phyloP scores from a whole-genome alignment of 78 protist species.

The Dictyostelium purpureum region DNA sequence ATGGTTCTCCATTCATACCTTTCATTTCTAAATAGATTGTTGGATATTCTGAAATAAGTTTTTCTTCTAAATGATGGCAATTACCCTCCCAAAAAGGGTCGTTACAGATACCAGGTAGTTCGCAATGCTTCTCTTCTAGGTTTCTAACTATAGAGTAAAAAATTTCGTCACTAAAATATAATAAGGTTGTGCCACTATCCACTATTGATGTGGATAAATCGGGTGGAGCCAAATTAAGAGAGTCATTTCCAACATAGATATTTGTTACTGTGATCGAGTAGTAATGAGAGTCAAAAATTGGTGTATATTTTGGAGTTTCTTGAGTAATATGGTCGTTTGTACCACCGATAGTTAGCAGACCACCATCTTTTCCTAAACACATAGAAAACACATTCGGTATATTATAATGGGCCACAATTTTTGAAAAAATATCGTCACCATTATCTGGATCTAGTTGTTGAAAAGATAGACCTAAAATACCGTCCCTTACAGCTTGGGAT shows the following conservation, averaged over 20 bases:
- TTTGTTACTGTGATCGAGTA: neutral
- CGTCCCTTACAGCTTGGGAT: conserved; percentile 13
- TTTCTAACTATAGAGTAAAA: neutral
- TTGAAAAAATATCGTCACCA: conserved; percentile 52
- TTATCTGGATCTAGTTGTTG: conserved; percentile 34
- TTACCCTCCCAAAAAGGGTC: conserved; percentile 15
- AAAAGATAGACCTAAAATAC: conserved; percentile 41
- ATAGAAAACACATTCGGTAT: conserved; percentile 46
- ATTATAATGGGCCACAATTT: neutral
- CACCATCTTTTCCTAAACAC: conserved; percentile 63
- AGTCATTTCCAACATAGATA: neutral
- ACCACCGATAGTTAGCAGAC: conserved; percentile 47
- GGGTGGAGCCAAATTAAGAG: neutral
- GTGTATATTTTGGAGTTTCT: conserved; percentile 1
- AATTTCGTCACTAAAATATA: conserved; percentile 3
- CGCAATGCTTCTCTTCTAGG: neutral
- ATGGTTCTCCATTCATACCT: neutral
- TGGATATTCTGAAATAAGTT: conserved; percentile 6
- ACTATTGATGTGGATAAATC: conserved; percentile 3
- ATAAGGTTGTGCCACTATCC: conserved; percentile 49
- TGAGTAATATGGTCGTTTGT: neutral
- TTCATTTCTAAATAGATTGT: neutral
- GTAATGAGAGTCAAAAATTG: neutral
- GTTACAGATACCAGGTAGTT: conserved; percentile 8
- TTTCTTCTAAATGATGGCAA: neutral